Conservation (phyloP, 805 yeast species). For the Sugiyamaella mastotermitis region DNA sequence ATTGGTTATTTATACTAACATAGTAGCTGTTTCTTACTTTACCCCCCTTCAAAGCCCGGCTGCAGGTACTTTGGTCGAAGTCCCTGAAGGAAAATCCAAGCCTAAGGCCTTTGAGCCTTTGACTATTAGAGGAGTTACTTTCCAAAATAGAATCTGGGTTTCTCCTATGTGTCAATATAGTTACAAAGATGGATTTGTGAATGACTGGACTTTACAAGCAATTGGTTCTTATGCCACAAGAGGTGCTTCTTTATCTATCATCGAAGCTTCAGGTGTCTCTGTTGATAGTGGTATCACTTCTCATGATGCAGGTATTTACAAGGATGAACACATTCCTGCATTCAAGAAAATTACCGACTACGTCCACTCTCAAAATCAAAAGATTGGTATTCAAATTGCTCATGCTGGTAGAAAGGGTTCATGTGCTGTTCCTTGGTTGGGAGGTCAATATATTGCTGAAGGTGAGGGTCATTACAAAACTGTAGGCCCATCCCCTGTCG, state of each 20-base stretch:
- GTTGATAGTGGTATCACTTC: slow-evolving; percentile 41
- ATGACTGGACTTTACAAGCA: slow-evolving; percentile 44
- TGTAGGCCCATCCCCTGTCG: slow-evolving; percentile 23
- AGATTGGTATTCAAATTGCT: slow-evolving; percentile 47
- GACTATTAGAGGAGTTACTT: slow-evolving; percentile 33
- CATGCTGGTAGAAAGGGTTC: slow-evolving; percentile 50
- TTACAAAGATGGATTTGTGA: slow-evolving; percentile 36
- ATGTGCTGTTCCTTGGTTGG: slow-evolving; percentile 29
- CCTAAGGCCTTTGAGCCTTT: slow-evolving; percentile 43
- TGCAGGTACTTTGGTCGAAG: slow-evolving; percentile 29
- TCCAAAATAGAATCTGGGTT: slow-evolving; percentile 49
- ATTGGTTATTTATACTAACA: too few species aligned
- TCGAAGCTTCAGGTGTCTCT: slow-evolving; percentile 41
- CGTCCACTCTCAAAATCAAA: slow-evolving; percentile 36
- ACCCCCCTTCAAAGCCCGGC: slow-evolving; percentile 33
- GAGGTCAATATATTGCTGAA: slow-evolving; percentile 21
- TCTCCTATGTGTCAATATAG: slow-evolving; percentile 45
- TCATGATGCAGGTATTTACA: slow-evolving; percentile 46
- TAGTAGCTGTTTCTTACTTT: not conserved
- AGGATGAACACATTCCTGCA: slow-evolving; percentile 41
- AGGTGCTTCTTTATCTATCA: slow-evolving; percentile 45
- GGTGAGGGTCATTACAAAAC: slow-evolving; percentile 33
- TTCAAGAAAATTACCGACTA: slow-evolving; percentile 37
- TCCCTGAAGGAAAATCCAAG: slow-evolving; percentile 18
- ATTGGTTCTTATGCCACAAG: slow-evolving; percentile 42